These are phyloP conservation scores for Boletus speciosus DNA, from an alignment of 768 basidiomycete species.

Conservation along the genomic window DNA sequence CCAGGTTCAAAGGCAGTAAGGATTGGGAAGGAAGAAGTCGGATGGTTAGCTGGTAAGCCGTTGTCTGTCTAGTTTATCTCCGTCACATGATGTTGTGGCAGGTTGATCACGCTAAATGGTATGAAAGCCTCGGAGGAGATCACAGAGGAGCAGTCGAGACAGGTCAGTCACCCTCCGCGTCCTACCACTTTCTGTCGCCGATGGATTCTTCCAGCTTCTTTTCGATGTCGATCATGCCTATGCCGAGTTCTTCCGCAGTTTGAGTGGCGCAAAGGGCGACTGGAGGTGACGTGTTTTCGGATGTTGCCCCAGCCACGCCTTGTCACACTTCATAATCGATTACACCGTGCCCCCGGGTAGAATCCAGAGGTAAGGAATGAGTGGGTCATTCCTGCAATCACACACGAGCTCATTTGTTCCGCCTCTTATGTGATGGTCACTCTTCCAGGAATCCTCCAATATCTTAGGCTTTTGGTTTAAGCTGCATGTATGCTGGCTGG, in stretches of 20 bases:
- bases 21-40: constrained; percentile 93
- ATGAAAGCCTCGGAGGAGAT: constrained; percentile 98
- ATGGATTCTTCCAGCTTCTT: constrained; percentile 53
- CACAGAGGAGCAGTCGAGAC: constrained; percentile 90
- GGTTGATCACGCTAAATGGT: constrained; percentile 93
- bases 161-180: constrained; percentile 45
- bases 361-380: not conserved
- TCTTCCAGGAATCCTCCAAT: not conserved
- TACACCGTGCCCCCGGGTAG: not conserved
- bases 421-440: not conserved
- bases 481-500: not conserved
- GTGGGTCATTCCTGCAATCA: not conserved
- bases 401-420: not conserved
- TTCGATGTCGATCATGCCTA: constrained; percentile 98
- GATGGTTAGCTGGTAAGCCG: constrained; percentile 84
- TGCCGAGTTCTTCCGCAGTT: constrained; percentile 84
- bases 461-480: not conserved
- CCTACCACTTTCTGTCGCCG: not conserved
- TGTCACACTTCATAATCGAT: not conserved
- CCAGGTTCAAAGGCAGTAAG: constrained; percentile 89
- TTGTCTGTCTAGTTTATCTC: not conserved
- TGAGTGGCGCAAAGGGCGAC: constrained; percentile 43
- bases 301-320: not conserved
- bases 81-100: constrained; percentile 24
- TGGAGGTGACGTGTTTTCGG: constrained; percentile 13